These are phyloP conservation scores for Citrus inodora DNA, from an alignment of 345 rosid genomes.

Conservation along the genomic window DNA sequence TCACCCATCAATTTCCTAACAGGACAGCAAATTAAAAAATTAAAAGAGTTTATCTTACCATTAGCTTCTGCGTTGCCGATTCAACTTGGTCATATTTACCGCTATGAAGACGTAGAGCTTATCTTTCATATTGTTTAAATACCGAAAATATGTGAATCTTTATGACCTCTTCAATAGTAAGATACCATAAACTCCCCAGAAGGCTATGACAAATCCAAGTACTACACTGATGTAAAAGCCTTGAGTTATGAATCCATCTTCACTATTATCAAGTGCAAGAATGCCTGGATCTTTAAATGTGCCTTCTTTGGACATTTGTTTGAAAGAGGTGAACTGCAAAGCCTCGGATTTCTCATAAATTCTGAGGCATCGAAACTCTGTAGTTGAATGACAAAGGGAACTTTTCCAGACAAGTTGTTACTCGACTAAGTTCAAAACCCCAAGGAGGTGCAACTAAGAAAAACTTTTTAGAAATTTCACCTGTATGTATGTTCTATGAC, in stretches of 20 bases:
- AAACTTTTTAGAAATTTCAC: slow-evolving; percentile 1
- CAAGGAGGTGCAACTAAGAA: neutral
- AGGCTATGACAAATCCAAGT: neutral
- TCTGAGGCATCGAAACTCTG: neutral
- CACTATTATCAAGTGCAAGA: neutral
- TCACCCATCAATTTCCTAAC: no score
- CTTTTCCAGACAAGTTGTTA: slow-evolving; percentile 20
- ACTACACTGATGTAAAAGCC: neutral
- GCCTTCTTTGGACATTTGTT: neutral
- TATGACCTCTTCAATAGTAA: neutral
- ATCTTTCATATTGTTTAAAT: neutral
- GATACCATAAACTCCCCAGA: neutral
- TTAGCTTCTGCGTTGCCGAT: neutral
- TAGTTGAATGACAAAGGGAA: slow-evolving; percentile 9
- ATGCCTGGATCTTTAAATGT: neutral
- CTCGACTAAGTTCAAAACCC: slow-evolving; percentile 3
- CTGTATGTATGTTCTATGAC: slow-evolving; percentile 8
- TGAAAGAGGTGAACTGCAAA: slow-evolving; percentile 11
- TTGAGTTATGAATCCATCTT: neutral
- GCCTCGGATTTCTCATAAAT: neutral
- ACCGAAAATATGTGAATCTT: neutral
- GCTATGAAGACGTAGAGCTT: neutral
- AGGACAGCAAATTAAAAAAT: neutral
- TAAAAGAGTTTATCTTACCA: neutral
- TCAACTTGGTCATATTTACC: neutral